Base-by-base conservation (phyloP, 192 early-diverging fungal species). In the Linnemannia hyalina region DNA sequence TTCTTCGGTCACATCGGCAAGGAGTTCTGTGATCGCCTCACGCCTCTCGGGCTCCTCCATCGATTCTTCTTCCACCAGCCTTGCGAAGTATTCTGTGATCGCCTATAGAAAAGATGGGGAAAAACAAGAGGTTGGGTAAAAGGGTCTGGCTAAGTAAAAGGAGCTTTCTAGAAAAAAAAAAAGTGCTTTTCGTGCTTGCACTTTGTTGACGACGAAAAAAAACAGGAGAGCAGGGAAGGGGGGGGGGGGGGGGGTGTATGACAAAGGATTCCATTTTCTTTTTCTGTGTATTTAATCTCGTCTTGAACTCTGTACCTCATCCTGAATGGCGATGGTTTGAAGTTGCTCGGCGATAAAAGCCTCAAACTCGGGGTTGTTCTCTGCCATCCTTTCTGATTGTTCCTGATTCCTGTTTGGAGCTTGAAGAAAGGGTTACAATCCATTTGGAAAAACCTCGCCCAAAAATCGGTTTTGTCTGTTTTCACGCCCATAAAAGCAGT, bases 11-110 rank as follows among this genome's bases (percentile, higher is more conserved):
- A 90, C 88, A 72, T 95, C 95, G 10, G 75, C 73, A n/a, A 96
- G 81, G 35, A 94, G 94, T 79, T 95, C 95, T 29, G 86, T 69
- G n/a, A 96, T 92, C 47, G 92, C 93, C 72, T 94, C 94, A 22
- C 87, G 83, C 73, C 93, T 93, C 73, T 96, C 95, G 36, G 92
- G 90, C 36, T 92, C 92, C 47, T 91, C 91, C 73, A 94, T 89
- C 11, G 90, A 88, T 44, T 94, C 94, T 54, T 96, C 93, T 23
- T 90, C 82, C 0, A 92, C 89, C 44, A 96, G 90, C 60, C 94
- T 92, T 32, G 89, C 88, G 73, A 95, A 93, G 82, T 95, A 96
- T 70, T 95, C 95, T 16, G 89, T 86, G 74, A 93, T 91, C 6
- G 93, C 92, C 85, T 94, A 65, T 32, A 68, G 9, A 9, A 26